Percentiles rank a stretch among this genome's conserved stretches.
Evolutionary conservation across 2,329 filamentous ascomycete genomes (phyloP).

Genomic region (Colletotrichum limetticola): DNA sequence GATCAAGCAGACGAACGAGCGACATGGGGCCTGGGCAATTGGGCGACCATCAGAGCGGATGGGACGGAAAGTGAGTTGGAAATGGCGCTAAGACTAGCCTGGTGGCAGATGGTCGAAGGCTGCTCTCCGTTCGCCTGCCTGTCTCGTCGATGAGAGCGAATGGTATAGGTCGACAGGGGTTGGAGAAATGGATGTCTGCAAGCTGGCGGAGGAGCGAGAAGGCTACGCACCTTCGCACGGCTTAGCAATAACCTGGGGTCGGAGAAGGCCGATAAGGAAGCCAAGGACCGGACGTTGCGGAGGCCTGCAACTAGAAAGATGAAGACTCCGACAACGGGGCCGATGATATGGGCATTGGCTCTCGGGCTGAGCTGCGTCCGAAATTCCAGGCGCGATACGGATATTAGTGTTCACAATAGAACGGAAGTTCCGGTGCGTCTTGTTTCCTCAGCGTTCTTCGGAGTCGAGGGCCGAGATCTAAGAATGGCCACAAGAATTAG

Average conservation of each 20-base stretch:
- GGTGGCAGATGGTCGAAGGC: conserved; percentile 1
- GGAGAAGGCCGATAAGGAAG: conserved; percentile 13
- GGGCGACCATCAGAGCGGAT: conserved; percentile 20
- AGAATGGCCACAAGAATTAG: neutral
- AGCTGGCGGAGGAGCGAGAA: conserved; percentile 4
- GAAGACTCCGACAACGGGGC: neutral
- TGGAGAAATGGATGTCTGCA: conserved; percentile 11
- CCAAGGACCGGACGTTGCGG: neutral
- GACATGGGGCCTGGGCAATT: neutral
- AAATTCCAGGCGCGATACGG: neutral
- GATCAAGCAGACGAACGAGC: neutral
- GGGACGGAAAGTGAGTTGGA: conserved; percentile 9
- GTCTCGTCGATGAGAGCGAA: conserved; percentile 5
- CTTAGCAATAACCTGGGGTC: neutral
- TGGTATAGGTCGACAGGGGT: conserved; percentile 18
- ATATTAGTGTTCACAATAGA: neutral
- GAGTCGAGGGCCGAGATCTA: neutral
- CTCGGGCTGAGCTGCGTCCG: neutral
- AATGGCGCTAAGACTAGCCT: conserved; percentile 15
- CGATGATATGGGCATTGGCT: neutral
- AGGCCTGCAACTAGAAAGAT: neutral
- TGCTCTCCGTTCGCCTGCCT: conserved; percentile 18
- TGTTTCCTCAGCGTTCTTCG: neutral
- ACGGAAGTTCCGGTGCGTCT: neutral
- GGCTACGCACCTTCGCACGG: neutral